phyloP scores from a whole-genome alignment of 345 rosid species.

The Hypericum perforatum region DNA sequence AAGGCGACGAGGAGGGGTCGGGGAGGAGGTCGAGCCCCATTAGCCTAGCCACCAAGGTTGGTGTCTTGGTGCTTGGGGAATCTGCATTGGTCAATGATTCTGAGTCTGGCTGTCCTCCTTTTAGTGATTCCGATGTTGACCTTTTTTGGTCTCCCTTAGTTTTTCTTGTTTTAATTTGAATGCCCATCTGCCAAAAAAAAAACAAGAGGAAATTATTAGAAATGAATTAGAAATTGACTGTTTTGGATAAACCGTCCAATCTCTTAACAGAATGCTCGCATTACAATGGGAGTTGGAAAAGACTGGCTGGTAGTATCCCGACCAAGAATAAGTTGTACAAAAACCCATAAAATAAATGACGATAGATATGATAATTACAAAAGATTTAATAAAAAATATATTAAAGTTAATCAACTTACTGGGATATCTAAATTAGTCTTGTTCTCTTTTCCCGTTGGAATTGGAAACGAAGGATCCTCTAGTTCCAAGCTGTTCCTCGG shows the following conservation, averaged over 20 bases:
- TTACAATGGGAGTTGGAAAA: too few relatives aligned
- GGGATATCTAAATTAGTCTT: not conserved
- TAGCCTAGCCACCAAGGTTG: conserved; percentile 1
- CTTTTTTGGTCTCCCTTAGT: too few relatives aligned
- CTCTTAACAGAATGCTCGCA: too few relatives aligned
- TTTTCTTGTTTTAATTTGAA: not conserved
- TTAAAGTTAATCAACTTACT: not conserved
- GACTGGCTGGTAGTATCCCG: too few relatives aligned
- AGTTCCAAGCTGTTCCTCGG: conserved; percentile 5
- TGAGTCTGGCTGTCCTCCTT: not conserved
- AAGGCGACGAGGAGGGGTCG: not conserved
- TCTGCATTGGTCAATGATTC: not conserved
- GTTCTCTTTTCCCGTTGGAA: too few relatives aligned
- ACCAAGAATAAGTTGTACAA: not conserved
- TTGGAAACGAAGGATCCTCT: not conserved
- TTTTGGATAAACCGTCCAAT: too few relatives aligned
- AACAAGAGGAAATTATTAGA: too few relatives aligned
- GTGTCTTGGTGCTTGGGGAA: conserved; percentile 2
- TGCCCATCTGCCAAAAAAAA: not conserved
- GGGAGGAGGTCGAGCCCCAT: conserved; percentile 4
- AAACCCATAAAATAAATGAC: not conserved
- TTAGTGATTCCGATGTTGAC: too few relatives aligned
- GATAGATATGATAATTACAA: not conserved
- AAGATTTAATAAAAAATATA: not conserved
- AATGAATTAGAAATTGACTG: too few relatives aligned